Conservation (phyloP, 2,329 filamentous ascomycete genomes). For the Colletotrichum lini region DNA sequence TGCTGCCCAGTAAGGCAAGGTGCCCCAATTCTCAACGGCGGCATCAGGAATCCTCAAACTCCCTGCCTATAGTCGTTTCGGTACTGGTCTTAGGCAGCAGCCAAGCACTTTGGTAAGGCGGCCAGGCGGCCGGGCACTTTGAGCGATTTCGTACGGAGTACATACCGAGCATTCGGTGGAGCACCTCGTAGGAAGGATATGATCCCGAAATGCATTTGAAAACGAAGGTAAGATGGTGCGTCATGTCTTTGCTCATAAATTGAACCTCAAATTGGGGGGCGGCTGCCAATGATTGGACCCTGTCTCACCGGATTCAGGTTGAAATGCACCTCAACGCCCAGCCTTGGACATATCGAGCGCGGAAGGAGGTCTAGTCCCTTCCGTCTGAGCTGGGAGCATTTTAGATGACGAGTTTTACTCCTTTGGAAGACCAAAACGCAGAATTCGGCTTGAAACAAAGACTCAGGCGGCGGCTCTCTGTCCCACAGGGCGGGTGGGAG, state of each 20-base stretch:
- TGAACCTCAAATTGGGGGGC: slow-evolving; percentile 5
- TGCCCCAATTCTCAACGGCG: accelerated
- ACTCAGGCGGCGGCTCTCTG: not conserved
- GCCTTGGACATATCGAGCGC: not conserved
- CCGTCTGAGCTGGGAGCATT: not conserved
- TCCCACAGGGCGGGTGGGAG: too few species aligned
- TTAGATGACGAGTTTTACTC: not conserved
- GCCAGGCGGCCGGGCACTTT: not conserved
- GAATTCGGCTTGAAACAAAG: too few species aligned
- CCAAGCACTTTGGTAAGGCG: not conserved
- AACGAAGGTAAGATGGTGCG: too few species aligned
- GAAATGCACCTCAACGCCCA: slow-evolving; percentile 12
- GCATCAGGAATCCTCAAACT: not conserved
- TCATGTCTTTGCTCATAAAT: not conserved
- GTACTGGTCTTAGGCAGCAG: not conserved
- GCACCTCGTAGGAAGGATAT: not conserved
- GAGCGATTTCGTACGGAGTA: not conserved
- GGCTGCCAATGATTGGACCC: not conserved
- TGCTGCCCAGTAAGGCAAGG: not conserved
- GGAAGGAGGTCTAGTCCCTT: not conserved
- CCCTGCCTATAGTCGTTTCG: not conserved
- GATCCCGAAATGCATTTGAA: not conserved
- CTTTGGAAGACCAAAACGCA: too few species aligned
- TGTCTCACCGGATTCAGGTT: slow-evolving; percentile 19
- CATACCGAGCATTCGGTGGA: not conserved